These are phyloP conservation scores for Chrysoporthe deuterocubensis DNA, from an alignment of 2,329 filamentous ascomycete species.

Conservation along the genomic window DNA sequence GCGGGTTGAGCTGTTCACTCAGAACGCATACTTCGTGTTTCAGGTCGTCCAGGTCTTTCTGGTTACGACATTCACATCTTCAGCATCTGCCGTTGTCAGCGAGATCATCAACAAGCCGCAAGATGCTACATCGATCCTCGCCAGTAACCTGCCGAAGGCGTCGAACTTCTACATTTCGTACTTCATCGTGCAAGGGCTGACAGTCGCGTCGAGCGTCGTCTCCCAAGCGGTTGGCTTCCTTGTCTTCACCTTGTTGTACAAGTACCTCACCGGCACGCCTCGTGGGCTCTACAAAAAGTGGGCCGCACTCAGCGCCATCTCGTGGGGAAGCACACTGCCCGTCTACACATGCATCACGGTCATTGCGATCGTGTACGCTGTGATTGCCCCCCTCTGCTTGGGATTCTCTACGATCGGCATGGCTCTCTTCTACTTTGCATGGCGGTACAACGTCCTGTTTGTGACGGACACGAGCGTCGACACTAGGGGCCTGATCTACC, in stretches of 20 bases:
- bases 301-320: slow-evolving; percentile 72
- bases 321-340: slow-evolving; percentile 84
- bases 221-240: slow-evolving; percentile 74
- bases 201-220: slow-evolving; percentile 74
- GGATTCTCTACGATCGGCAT: slow-evolving; percentile 81
- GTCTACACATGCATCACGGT: slow-evolving; percentile 81
- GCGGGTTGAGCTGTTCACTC: slow-evolving; percentile 83
- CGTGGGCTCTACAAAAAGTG: slow-evolving; percentile 80
- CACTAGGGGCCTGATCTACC: slow-evolving; percentile 86
- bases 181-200: slow-evolving; percentile 89
- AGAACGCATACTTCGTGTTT: slow-evolving; percentile 90
- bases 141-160: slow-evolving; percentile 75
- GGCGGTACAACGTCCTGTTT: slow-evolving; percentile 88
- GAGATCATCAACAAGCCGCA: slow-evolving; percentile 67
- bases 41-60: slow-evolving; percentile 92
- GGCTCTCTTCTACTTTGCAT: slow-evolving; percentile 81
- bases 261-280: slow-evolving; percentile 75
- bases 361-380: slow-evolving; percentile 82
- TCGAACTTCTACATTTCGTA: slow-evolving; percentile 97
- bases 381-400: slow-evolving; percentile 83
- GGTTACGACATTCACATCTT: slow-evolving; percentile 80
- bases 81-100: slow-evolving; percentile 71
- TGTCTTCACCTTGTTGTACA: slow-evolving; percentile 74
- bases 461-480: slow-evolving; percentile 83
- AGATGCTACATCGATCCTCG: slow-evolving; percentile 66